Evolutionary conservation across 108 stramenopile genomes (phyloP).

Genomic region (Asterionellopsis glacialis): DNA sequence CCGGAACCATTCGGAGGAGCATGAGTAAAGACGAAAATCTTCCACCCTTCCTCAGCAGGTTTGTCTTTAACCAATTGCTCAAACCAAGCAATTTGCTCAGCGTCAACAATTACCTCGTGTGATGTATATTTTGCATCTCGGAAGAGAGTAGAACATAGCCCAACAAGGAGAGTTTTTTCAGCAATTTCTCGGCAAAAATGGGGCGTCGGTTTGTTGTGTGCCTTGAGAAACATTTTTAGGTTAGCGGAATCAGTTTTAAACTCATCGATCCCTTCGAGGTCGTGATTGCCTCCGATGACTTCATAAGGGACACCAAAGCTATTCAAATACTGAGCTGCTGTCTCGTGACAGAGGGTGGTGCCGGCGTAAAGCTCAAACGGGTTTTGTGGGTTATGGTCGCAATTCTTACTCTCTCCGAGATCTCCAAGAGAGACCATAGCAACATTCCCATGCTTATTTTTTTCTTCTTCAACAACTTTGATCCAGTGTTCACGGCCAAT

Average conservation of each 20-base stretch:
- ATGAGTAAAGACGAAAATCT: conserved; percentile 90
- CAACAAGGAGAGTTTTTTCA: conserved; percentile 87
- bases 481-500: conserved; percentile 37
- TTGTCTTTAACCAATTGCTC: conserved; percentile 57
- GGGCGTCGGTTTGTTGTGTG: conserved; percentile 67
- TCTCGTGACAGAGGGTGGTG: conserved; percentile 29
- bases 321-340: conserved; percentile 29
- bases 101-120: conserved; percentile 91
- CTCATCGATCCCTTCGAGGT: conserved; percentile 93
- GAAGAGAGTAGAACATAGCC: conserved; percentile 79
- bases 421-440: conserved; percentile 46
- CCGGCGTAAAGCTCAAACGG: conserved; percentile 35
- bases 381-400: conserved; percentile 12
- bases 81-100: conserved; percentile 90
- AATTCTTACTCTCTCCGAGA: conserved; percentile 31
- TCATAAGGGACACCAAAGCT: conserved; percentile 38
- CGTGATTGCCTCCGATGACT: conserved; percentile 38
- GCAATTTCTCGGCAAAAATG: conserved; percentile 75
- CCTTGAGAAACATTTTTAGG: conserved; percentile 55
- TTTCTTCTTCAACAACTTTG: conserved; percentile 54
- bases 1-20: conserved; percentile 89
- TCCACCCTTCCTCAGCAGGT: conserved; percentile 85
- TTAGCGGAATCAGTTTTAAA: conserved; percentile 87
- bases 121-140: conserved; percentile 84
- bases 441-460: conserved; percentile 40